Base-by-base conservation (phyloP, 768 basidiomycete species). In the Termitomyces bulborhizus region DNA sequence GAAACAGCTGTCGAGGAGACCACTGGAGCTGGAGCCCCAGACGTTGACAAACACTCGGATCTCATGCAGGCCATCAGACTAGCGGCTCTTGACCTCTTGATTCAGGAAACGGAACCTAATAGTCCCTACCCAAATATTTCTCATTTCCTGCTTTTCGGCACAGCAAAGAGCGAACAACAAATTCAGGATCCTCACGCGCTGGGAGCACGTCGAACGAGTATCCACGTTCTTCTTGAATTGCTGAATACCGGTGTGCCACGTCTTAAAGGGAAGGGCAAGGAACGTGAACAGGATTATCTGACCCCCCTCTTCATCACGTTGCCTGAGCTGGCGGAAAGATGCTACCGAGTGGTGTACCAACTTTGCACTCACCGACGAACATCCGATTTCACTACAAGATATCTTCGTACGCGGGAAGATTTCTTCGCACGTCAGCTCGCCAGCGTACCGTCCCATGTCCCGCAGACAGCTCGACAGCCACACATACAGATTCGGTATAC, bases 371-470 rank as follows among this genome's bases (percentile, higher is more conserved):
- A 98, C 63, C 80, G 87, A 8, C 77, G 82, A 40, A 96, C 94
- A 0, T 90, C 90, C 0, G 84, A 86, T 36, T 83, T 85, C 53
- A 85, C 84, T 4, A 86, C 90, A 70, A 83, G 92, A 0, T 97
- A 96, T 65, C 78, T 97, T 34, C 85, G 90, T 36, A 91, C 90
- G 2, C 77, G 86, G 8, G 90, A 96, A 67, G 86, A 94, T 63
- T 98, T 94, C 73, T 93, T 94, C 63, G 83, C 83, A 3, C 81
- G 89, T 2, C 94, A 97, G 64, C 78, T 96, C n/a, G 79, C 84
- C 6, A 81, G 77, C 11, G 76, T 95, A 29, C 89, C 93, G 1
- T 81, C 85, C 27, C 75, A 77, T 55, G 78, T 80, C 0, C 85
- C 90, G 0, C 68, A 76, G 27, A 71, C 73, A 6, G 55, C 73